Conservation (phyloP, 129 eudicot genomes). For the Flaveria bidentis region DNA sequence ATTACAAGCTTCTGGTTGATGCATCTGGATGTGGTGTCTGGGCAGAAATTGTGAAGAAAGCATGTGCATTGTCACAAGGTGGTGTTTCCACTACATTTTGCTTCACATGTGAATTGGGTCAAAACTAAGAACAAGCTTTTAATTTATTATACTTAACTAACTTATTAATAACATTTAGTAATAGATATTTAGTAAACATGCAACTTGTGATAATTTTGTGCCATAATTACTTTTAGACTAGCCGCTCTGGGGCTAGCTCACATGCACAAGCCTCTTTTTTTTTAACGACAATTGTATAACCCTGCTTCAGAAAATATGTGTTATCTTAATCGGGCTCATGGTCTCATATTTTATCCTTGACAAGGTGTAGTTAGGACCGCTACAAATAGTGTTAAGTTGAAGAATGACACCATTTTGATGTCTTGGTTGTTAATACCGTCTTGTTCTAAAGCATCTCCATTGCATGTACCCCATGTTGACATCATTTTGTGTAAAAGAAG, state of each 20-base stretch:
- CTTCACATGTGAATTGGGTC: constrained; percentile 49
- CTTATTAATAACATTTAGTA: not conserved
- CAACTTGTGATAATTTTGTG: not conserved
- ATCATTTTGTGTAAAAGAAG: not conserved
- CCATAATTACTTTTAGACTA: too few relatives aligned
- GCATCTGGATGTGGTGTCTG: constrained; percentile 16
- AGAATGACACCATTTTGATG: too few relatives aligned
- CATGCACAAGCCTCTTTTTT: too few relatives aligned
- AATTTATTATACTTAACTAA: not conserved
- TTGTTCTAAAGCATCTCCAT: not conserved
- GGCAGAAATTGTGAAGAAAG: constrained; percentile 38
- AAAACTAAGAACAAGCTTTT: too few relatives aligned
- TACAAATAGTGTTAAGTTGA: too few relatives aligned
- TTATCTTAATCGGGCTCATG: too few relatives aligned
- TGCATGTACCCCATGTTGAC: not conserved
- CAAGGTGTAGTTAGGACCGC: too few relatives aligned
- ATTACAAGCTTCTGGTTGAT: constrained; percentile 12
- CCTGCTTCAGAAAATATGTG: too few relatives aligned
- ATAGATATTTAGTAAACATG: not conserved
- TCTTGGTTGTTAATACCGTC: too few relatives aligned
- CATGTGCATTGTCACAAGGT: constrained; percentile 75
- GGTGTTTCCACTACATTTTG: constrained; percentile 90
- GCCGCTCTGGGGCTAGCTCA: too few relatives aligned
- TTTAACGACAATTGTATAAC: too few relatives aligned
- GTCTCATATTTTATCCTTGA: too few relatives aligned